phyloP scores from a whole-genome alignment of 768 basidiomycete species.

The Rhodosporidiobolus sp. region DNA sequence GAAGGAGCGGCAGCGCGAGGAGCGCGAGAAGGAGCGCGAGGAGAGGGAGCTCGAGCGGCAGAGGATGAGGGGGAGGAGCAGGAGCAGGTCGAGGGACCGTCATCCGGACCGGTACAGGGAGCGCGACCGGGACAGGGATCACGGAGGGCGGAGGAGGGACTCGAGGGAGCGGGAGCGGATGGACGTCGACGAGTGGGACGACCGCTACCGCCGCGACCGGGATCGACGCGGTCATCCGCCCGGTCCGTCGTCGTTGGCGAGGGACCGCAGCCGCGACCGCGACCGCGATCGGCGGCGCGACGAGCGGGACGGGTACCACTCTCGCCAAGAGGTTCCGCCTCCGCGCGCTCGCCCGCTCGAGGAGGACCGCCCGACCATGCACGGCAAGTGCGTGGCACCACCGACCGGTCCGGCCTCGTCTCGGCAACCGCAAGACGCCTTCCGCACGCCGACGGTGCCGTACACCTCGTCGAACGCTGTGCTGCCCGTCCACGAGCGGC shows the following conservation, averaged over 20 bases:
- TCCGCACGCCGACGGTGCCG: background rate
- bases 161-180: background rate
- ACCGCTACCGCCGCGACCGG: background rate
- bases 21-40: constrained; percentile 43
- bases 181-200: constrained; percentile 19
- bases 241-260: too few species aligned
- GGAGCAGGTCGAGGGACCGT: background rate
- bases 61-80: constrained; percentile 1
- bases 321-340: constrained; percentile 14
- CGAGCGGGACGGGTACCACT: background rate
- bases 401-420: background rate
- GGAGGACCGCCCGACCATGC: background rate
- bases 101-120: background rate
- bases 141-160: constrained; percentile 2
- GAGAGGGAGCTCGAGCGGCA: constrained; percentile 9
- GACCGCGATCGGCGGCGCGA: constrained; percentile 5
- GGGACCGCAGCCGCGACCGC: background rate
- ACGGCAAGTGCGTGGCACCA: background rate
- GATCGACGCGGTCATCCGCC: background rate
- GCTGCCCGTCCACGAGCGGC: background rate
- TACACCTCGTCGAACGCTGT: background rate
- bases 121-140: constrained; percentile 2
- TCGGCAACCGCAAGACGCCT: background rate
- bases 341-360: constrained; percentile 5
- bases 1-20: constrained; percentile 53